Conservation (phyloP, 169 alveolate genomes). For the Plasmodium knowlesi region DNA sequence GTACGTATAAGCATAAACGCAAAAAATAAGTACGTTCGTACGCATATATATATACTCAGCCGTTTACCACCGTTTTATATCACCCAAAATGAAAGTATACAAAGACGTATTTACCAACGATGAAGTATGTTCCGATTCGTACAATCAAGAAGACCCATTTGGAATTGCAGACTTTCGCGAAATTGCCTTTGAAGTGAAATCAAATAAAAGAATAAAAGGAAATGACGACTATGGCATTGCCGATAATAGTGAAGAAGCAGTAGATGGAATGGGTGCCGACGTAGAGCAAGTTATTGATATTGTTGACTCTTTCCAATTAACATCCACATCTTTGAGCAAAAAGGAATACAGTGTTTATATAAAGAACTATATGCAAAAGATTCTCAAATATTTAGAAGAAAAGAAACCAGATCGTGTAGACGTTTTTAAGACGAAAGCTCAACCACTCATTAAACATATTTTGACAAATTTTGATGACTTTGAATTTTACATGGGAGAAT, state of each 20-base stretch:
- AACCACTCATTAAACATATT: constrained; percentile 91
- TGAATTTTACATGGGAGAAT: constrained; percentile 93
- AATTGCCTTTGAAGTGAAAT: constrained; percentile 92
- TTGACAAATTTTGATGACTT: constrained; percentile 92
- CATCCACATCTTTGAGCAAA: constrained; percentile 92
- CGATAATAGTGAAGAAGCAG: constrained; percentile 92
- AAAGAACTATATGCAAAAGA: constrained; percentile 91
- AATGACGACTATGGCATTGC: constrained; percentile 93
- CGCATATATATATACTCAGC: background rate
- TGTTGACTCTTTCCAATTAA: constrained; percentile 92
- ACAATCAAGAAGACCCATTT: constrained; percentile 89
- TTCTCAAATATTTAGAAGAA: constrained; percentile 89
- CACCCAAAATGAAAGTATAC: constrained; percentile 87
- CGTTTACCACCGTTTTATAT: background rate
- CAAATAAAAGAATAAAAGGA: constrained; percentile 90
- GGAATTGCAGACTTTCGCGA: constrained; percentile 85
- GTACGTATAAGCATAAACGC: background rate
- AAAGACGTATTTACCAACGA: constrained; percentile 91
- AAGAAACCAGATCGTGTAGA: constrained; percentile 92
- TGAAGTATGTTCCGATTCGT: constrained; percentile 94
- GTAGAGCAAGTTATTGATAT: constrained; percentile 92
- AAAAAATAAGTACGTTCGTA: background rate
- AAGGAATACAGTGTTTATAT: constrained; percentile 92
- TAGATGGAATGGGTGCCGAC: constrained; percentile 85
- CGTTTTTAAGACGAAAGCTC: constrained; percentile 90